Evolutionary conservation across 2,329 filamentous ascomycete genomes (phyloP).

Genomic region (Periconia sp.): DNA sequence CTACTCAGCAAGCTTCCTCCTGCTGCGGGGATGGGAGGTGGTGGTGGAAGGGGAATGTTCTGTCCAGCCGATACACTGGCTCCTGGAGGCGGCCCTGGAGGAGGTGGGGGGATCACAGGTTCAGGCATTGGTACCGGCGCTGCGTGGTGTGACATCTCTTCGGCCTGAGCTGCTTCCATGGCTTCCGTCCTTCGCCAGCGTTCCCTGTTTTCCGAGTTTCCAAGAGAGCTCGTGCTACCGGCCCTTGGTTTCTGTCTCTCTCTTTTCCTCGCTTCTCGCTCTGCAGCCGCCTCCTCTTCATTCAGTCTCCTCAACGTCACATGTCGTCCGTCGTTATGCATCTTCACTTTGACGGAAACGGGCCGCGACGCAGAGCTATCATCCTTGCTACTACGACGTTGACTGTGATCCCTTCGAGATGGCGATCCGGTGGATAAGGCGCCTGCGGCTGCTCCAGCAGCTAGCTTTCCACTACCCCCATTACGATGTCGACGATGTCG

Average conservation of each 20-base stretch:
- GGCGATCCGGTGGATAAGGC: constrained; percentile 29
- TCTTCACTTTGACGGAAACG: constrained; percentile 65
- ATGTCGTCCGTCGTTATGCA: constrained; percentile 64
- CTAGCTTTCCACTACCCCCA: constrained; percentile 24
- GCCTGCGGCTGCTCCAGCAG: constrained; percentile 25
- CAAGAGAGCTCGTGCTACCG: constrained; percentile 45
- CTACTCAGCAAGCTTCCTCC: constrained; percentile 39
- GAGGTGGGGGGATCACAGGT: constrained; percentile 26
- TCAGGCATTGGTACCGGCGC: constrained; percentile 22
- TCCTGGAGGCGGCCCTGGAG: constrained; percentile 26
- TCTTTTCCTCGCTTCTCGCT: constrained; percentile 56
- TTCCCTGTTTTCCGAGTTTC: constrained; percentile 35
- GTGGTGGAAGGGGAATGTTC: constrained; percentile 30
- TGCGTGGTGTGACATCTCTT: constrained; percentile 27
- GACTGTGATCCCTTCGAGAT: constrained; percentile 28
- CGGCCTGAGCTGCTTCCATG: constrained; percentile 38
- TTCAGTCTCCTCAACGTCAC: constrained; percentile 64
- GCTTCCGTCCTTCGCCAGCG: constrained; percentile 44
- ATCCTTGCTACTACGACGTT: constrained; percentile 38
- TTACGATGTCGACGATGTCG: constrained; percentile 35
- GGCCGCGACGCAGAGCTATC: constrained; percentile 58
- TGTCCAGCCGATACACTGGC: constrained; percentile 18
- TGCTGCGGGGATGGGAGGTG: constrained; percentile 37
- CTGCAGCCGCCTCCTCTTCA: constrained; percentile 63
- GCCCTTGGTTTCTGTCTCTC: constrained; percentile 47